Percentiles rank a stretch among this genome's conserved stretches.
phyloP scores from a whole-genome alignment of 164 flowering plant species.

The Tetrastigma voinierianum region DNA sequence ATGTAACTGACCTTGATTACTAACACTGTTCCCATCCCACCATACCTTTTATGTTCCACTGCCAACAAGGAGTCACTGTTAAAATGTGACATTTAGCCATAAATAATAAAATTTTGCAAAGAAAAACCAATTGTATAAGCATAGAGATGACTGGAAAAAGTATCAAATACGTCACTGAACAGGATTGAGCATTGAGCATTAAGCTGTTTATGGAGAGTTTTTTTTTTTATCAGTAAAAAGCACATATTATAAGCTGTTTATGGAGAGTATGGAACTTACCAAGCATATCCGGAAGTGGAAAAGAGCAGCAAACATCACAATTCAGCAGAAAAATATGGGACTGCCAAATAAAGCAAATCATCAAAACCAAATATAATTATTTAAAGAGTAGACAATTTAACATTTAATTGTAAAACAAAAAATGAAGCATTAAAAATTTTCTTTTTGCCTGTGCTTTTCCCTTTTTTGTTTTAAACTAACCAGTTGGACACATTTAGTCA shows the following conservation, averaged over 20 bases:
- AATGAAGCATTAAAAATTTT: no score
- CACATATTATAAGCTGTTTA: no score
- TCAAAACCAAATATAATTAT: no score
- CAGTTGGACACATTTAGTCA: no score
- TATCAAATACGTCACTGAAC: not conserved
- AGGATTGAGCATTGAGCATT: not conserved
- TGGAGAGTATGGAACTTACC: conserved; percentile 39
- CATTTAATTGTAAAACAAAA: no score
- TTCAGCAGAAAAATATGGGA: conserved; percentile 85
- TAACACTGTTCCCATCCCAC: conserved; percentile 91
- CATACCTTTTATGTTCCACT: conserved; percentile 84
- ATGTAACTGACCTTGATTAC: conserved; percentile 70
- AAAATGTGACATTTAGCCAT: not conserved
- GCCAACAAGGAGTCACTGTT: conserved; percentile 11
- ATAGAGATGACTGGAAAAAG: no score
- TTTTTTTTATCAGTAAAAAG: not conserved
- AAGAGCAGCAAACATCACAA: conserved; percentile 94
- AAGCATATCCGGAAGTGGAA: conserved; percentile 84
- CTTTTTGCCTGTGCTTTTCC: no score
- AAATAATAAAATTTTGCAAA: not conserved
- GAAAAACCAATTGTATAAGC: not conserved
- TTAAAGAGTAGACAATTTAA: no score
- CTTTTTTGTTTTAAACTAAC: no score
- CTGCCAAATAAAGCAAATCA: conserved; percentile 36
- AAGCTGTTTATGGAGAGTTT: not conserved